A percentile compares a stretch with the other conserved stretches of the same genome.
phyloP scores from a whole-genome alignment of 306 rosid species.

The Vigna angularis region DNA sequence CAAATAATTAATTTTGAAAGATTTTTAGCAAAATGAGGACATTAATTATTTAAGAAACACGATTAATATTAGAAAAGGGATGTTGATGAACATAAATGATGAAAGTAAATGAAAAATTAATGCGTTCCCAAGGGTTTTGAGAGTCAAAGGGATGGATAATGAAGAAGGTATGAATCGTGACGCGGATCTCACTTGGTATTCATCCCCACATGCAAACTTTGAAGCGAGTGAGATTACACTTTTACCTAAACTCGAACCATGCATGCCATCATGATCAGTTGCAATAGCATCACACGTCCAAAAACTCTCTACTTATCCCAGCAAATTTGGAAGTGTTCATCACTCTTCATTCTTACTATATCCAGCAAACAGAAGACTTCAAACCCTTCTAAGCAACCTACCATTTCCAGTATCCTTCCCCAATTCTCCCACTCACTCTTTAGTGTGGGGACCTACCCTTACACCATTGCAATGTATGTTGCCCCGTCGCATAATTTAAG shows the following conservation, averaged over 20 bases:
- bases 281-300: conserved; percentile 22
- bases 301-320: conserved; percentile 24
- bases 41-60: too few species aligned
- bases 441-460: conserved; percentile 29
- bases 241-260: not conserved
- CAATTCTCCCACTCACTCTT: not conserved
- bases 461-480: not conserved
- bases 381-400: conserved; percentile 34
- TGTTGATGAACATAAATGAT: too few species aligned
- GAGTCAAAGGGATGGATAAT: not conserved
- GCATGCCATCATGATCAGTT: not conserved
- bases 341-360: conserved; percentile 17
- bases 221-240: conserved; percentile 1
- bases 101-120: too few species aligned
- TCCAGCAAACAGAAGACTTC: not conserved
- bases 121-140: too few species aligned
- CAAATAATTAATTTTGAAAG: too few species aligned
- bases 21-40: too few species aligned
- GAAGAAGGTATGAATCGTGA: conserved; percentile 9
- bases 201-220: conserved; percentile 16
- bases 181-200: conserved; percentile 41
- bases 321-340: conserved; percentile 40
- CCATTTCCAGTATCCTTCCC: not conserved
- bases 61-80: too few species aligned
- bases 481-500: conserved; percentile 17